Evolutionary conservation across 805 yeast genomes (phyloP).

Genomic region (Hanseniaspora mollemarum): DNA sequence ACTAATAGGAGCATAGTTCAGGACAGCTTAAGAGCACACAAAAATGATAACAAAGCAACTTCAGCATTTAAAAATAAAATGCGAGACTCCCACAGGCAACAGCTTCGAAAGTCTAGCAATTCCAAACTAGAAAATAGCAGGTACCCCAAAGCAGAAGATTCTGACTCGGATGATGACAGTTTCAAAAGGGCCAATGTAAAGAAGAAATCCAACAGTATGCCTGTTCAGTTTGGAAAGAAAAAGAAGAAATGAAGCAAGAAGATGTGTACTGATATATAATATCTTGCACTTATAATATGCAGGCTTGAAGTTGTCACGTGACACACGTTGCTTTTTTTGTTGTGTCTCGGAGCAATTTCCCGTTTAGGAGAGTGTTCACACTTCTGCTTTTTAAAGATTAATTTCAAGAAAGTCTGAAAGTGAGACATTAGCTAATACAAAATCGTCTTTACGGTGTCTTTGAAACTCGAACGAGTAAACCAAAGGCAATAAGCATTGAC

Average conservation of each 20-base stretch:
- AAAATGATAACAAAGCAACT: conserved; percentile 30
- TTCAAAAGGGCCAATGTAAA: conserved; percentile 19
- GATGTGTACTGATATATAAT: no score
- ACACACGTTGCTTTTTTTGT: conserved; percentile 2
- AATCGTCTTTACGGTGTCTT: no score
- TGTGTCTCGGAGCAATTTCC: not conserved
- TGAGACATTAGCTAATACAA: no score
- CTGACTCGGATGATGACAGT: conserved; percentile 16
- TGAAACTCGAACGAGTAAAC: no score
- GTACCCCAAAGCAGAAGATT: not conserved
- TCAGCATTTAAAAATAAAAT: conserved; percentile 29
- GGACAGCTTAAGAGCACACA: conserved; percentile 23
- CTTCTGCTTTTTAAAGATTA: not conserved
- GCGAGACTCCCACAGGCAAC: conserved; percentile 22
- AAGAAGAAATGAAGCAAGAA: conserved; percentile 18
- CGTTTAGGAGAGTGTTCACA: not conserved
- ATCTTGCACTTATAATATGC: no score
- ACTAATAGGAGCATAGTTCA: conserved; percentile 1
- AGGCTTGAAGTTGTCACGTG: not conserved
- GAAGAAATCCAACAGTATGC: conserved; percentile 24
- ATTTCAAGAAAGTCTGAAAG: no score
- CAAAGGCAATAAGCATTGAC: no score
- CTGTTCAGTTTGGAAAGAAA: conserved; percentile 22
- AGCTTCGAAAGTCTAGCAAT: conserved; percentile 15
- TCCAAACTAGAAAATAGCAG: not conserved